Evolutionary conservation across 805 yeast species (phyloP), one percentile per base, ranked within the genome.

Genomic region (Starmerella vitae): DNA sequence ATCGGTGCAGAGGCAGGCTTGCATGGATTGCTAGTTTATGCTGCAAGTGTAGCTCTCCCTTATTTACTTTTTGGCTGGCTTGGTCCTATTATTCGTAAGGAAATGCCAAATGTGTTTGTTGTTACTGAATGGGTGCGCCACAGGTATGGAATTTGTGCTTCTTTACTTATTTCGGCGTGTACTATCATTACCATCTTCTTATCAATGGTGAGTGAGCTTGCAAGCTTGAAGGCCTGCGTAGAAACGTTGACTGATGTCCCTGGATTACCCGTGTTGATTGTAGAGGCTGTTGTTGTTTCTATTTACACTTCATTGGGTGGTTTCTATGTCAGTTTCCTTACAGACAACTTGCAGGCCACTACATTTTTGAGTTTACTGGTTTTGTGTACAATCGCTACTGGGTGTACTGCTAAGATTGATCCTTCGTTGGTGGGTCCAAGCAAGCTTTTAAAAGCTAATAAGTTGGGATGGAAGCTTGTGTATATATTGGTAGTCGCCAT

Each of bases 81-180:
- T 44, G 95, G 95, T 1, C 95, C 96, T 1, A 56, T 75, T 8
- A 77, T 86, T 43, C 67, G 94, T 47, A 70, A 64, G 44, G 70
- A 71, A 48, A 81, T 93, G 50, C 96, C 96, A 0, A 74, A 81
- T 6, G 96, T 95, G 2, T 86, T 86, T 57, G 85, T 86, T 24
- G 63, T 86, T 49, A 83, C 94, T 3, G 94, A 86, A 56, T 86
- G 96, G 96, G 86, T 83, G n/a, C 71, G 82, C 53, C 72, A 72
- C 31, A 65, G 95, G 48, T 86, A 69, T 54, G 96, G 95, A 3
- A 55, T 66, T 4, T 60, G 78, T n/a, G 67, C 93, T 3, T 79
- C 82, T 1, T 62, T 83, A 48, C 82, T 82, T 50, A 60, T 86
- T 33, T 77, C 93, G 12, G 74, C 74, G 33, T 82, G 85, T 58